Evolutionary conservation across 2,329 filamentous ascomycete genomes (phyloP), one percentile per base, ranked within the genome.

Genomic region (Pseudocercospora cruenta): DNA sequence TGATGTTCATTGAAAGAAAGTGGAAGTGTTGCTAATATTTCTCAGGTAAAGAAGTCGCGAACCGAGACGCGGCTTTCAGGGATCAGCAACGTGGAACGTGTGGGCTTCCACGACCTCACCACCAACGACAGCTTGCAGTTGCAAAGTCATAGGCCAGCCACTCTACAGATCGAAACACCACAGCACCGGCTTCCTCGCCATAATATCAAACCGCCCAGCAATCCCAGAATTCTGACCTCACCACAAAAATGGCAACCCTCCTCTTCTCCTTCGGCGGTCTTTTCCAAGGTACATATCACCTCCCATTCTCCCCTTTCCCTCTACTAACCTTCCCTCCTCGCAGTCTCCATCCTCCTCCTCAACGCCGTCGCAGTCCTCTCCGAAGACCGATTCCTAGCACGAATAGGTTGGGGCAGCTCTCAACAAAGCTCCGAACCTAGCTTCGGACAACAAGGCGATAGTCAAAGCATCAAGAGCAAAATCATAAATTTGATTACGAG

Each of bases 341-440:
- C 12, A 93, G 91, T 94, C 72, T 86, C 88, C 73, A 85, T 96
- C 78, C 92, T 98, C 76, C 87, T 98, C 78, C 89, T 95, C 81
- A 99, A 99, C 81, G 92, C 93, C 71, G 90, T 98, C 77, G 93
- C 94, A 70, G 89, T 97, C 77, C 90, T 98, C 71, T 96, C 93
- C 74, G 94, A 97, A 87, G 93, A 97, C 82, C 91, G 93, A 69
- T 97, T 97, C 80, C 91, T 97, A 71, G 91, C 90, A 64, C 88
- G 92, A 80, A 93, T 97, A 76, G 94, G 94, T 77, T 94, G 94
- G 86, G 33, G 33, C 3, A 94, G 86, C 60, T 82, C 81, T 60
- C 82, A 85, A 59, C 85, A 87, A 26, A 39, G 65, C 51, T 84
- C 85, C 73, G 93, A 97, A 72, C 90, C 92, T 0, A 88, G 89